Conservation (phyloP, 768 basidiomycete species). For the Serendipita sp. region DNA sequence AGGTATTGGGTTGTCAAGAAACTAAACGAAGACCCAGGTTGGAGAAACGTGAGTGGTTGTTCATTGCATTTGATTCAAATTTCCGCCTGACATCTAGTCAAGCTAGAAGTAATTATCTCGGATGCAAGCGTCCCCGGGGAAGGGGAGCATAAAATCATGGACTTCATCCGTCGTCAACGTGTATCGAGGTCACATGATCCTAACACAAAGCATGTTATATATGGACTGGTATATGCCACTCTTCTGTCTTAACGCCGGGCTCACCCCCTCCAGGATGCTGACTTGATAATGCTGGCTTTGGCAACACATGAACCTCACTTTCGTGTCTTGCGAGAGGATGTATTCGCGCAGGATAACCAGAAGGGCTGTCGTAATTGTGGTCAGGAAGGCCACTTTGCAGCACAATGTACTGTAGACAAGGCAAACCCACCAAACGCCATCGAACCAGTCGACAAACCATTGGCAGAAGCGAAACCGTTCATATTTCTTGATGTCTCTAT, state of each 20-base stretch:
- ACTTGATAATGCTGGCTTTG: constrained; percentile 95
- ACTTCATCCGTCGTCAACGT: constrained; percentile 84
- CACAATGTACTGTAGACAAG: constrained; percentile 79
- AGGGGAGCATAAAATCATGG: constrained; percentile 99
- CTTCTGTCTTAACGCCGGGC: background rate
- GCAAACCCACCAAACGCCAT: constrained; percentile 40
- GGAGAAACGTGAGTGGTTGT: constrained; percentile 58
- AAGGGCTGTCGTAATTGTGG: constrained; percentile 84
- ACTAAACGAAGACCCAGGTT: constrained; percentile 87
- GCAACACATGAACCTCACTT: constrained; percentile 99
- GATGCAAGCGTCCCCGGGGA: constrained; percentile 96
- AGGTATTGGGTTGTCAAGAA: constrained; percentile 96
- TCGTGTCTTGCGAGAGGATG: constrained; percentile 93
- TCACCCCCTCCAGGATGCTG: constrained; percentile 57
- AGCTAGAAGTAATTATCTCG: constrained; percentile 94
- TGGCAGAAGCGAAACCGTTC: constrained; percentile 77
- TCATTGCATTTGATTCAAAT: background rate
- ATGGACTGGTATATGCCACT: constrained; percentile 58
- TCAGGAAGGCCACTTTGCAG: constrained; percentile 87
- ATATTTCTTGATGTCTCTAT: constrained; percentile 97
- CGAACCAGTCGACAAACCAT: constrained; percentile 26
- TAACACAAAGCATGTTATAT: constrained; percentile 93
- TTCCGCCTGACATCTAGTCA: background rate
- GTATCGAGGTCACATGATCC: constrained; percentile 79
- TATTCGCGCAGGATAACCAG: constrained; percentile 73